Evolutionary conservation across 352 stramenopile species (phyloP).

Genomic region (Globisporangium cystogenes): DNA sequence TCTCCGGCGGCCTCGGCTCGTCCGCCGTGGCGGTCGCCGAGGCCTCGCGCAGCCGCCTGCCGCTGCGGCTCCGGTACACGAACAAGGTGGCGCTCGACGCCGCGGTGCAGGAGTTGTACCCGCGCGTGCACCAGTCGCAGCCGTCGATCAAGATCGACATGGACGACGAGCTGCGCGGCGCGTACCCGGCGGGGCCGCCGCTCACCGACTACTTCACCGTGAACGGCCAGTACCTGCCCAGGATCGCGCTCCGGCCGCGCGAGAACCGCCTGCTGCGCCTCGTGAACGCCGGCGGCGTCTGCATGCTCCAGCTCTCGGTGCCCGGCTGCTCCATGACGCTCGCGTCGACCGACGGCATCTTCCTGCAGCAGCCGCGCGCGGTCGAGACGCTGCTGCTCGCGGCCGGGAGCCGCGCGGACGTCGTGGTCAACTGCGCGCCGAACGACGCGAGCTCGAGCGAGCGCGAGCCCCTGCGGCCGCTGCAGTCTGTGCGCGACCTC

Average conservation of each 20-base stretch:
- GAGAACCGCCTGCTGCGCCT: slow-evolving; percentile 58
- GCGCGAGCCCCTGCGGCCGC: slow-evolving; percentile 35
- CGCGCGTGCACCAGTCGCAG: slow-evolving; percentile 31
- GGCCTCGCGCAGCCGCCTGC: slow-evolving; percentile 41
- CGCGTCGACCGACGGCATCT: slow-evolving; percentile 55
- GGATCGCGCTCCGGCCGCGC: slow-evolving; percentile 39
- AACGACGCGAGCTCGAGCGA: slow-evolving; percentile 5
- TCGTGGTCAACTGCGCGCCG: slow-evolving; percentile 53
- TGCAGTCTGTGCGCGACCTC: slow-evolving; percentile 44
- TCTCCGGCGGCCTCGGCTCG: slow-evolving; percentile 45
- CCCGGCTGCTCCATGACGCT: slow-evolving; percentile 53
- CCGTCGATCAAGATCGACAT: slow-evolving; percentile 21
- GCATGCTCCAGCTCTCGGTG: slow-evolving; percentile 48
- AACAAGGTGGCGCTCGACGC: slow-evolving; percentile 29
- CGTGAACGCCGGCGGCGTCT: slow-evolving; percentile 50
- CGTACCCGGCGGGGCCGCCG: slow-evolving; percentile 17
- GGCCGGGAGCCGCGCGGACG: slow-evolving; percentile 47
- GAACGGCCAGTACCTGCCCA: slow-evolving; percentile 68
- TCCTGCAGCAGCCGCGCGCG: slow-evolving; percentile 30
- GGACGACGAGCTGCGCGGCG: slow-evolving; percentile 12
- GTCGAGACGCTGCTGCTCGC: slow-evolving; percentile 44
- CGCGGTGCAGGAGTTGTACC: slow-evolving; percentile 32
- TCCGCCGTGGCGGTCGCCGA: slow-evolving; percentile 41
- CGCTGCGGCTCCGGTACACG: slow-evolving; percentile 45
- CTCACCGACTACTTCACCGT: slow-evolving; percentile 59